phyloP scores from a whole-genome alignment of 441 rosid species.

The Euphorbia corollata region DNA sequence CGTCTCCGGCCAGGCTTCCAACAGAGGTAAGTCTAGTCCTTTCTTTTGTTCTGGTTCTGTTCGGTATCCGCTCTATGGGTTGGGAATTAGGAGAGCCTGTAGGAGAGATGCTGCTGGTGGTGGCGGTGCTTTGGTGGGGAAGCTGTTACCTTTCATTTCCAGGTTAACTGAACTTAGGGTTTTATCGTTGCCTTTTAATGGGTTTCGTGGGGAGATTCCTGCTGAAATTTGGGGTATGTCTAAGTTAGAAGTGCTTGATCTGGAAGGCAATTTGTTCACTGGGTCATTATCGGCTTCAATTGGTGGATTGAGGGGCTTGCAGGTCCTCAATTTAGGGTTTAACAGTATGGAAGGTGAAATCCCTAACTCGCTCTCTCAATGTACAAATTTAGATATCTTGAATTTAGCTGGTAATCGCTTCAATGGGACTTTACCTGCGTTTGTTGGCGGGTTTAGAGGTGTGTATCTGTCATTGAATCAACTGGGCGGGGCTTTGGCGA shows the following conservation, averaged over 20 bases:
- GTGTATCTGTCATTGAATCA: slow-evolving; percentile 42
- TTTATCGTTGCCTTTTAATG: slow-evolving; percentile 62
- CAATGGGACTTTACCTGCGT: slow-evolving; percentile 45
- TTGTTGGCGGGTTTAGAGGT: slow-evolving; percentile 35
- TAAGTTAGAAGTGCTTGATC: slow-evolving; percentile 59
- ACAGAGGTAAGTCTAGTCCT: slow-evolving; percentile 26
- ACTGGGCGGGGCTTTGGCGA: slow-evolving; percentile 39
- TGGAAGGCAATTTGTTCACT: slow-evolving; percentile 45
- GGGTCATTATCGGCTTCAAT: slow-evolving; percentile 37
- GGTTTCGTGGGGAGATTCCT: slow-evolving; percentile 52
- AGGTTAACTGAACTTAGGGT: slow-evolving; percentile 52
- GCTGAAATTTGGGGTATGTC: slow-evolving; percentile 52
- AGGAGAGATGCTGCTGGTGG: slow-evolving; percentile 18
- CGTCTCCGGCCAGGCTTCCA: slow-evolving; percentile 38
- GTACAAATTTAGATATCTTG: slow-evolving; percentile 30
- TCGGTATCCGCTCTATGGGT: slow-evolving; percentile 38
- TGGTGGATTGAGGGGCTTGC: slow-evolving; percentile 32
- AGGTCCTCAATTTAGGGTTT: slow-evolving; percentile 54
- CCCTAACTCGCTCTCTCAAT: slow-evolving; percentile 27
- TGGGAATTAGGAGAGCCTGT: slow-evolving; percentile 50
- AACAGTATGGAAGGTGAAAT: slow-evolving; percentile 40
- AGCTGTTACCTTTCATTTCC: slow-evolving; percentile 40
- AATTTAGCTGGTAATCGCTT: slow-evolving; percentile 47
- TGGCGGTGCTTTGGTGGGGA: slow-evolving; percentile 43
- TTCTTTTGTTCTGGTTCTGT: slow-evolving; percentile 36